Conservation (phyloP, 2,329 filamentous ascomycete genomes). For the Akanthomyces dipterigenus region DNA sequence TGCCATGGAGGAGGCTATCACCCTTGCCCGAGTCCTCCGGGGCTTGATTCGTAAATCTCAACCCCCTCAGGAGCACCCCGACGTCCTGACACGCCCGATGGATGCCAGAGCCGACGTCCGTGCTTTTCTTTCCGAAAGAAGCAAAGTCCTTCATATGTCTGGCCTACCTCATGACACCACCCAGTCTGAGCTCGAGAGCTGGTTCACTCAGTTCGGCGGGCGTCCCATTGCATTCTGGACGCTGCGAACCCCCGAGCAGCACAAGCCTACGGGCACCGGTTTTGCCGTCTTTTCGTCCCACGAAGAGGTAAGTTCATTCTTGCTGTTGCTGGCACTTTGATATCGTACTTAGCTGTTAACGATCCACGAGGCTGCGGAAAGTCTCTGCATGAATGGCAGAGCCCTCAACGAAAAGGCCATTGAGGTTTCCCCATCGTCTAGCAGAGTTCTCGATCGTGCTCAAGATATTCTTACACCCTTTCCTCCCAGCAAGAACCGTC, state of each 20-base stretch:
- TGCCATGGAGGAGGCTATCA: conserved; percentile 96
- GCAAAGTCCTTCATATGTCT: conserved; percentile 97
- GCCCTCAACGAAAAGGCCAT: conserved; percentile 98
- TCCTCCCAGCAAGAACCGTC: conserved; percentile 96
- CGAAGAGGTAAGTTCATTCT: conserved; percentile 72
- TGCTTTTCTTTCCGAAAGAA: conserved; percentile 90
- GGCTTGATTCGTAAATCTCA: conserved; percentile 95
- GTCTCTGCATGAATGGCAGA: conserved; percentile 97
- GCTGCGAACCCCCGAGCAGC: conserved; percentile 91
- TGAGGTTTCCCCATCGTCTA: conserved; percentile 96
- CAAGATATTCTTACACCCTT: conserved; percentile 95
- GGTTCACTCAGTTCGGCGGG: conserved; percentile 98
- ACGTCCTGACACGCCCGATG: conserved; percentile 91
- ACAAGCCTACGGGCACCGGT: conserved; percentile 97
- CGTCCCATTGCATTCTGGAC: conserved; percentile 99
- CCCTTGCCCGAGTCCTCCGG: conserved; percentile 82
- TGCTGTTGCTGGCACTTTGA: background rate
- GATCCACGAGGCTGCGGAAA: conserved; percentile 75
- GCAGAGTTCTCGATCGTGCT: conserved; percentile 88
- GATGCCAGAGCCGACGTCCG: conserved; percentile 94
- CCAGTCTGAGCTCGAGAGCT: conserved; percentile 96
- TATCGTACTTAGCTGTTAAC: background rate
- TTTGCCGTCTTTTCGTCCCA: conserved; percentile 99
- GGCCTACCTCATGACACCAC: conserved; percentile 96
- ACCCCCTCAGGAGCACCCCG: conserved; percentile 85